phyloP scores from a whole-genome alignment of 2,329 filamentous ascomycete genomes.

The Thelonectria olida region DNA sequence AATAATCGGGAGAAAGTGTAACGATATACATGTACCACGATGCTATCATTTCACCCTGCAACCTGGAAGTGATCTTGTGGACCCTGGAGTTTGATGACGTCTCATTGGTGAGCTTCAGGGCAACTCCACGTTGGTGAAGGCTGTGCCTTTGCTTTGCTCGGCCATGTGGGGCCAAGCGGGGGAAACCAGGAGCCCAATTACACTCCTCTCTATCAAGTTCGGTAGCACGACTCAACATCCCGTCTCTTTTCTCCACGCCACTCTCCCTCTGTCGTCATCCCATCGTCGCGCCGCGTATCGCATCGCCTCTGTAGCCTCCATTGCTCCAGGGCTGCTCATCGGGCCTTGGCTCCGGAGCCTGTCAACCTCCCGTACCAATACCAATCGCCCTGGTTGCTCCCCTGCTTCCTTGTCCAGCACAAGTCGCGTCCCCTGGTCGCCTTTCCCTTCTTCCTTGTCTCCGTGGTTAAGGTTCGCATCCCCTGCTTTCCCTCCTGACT shows the following conservation, averaged over 20 bases:
- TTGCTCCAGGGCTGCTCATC: conserved; percentile 26
- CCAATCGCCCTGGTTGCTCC: conserved; percentile 36
- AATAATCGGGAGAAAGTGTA: too few species aligned
- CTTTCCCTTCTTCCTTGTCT: too few species aligned
- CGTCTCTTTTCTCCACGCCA: conserved; percentile 26
- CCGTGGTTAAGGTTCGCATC: too few species aligned
- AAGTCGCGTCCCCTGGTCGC: conserved; percentile 42
- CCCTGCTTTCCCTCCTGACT: conserved; percentile 45
- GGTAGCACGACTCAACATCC: conserved; percentile 12
- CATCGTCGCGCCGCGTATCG: conserved; percentile 33
- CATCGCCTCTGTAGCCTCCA: conserved; percentile 26
- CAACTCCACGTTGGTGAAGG: too few species aligned
- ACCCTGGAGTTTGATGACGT: too few species aligned
- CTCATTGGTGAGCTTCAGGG: too few species aligned
- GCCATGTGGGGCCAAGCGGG: too few species aligned
- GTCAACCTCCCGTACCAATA: conserved; percentile 17
- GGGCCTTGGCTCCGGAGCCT: conserved; percentile 37
- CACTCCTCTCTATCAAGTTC: conserved; percentile 5
- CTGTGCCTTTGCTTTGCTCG: too few species aligned
- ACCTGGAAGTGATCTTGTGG: too few species aligned
- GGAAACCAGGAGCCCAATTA: too few species aligned
- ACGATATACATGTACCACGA: too few species aligned
- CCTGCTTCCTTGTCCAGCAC: conserved; percentile 41
- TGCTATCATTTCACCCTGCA: too few species aligned
- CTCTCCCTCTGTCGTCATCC: conserved; percentile 33